Evolutionary conservation across 768 basidiomycete species (phyloP).

Genomic region (Russula olivacea): DNA sequence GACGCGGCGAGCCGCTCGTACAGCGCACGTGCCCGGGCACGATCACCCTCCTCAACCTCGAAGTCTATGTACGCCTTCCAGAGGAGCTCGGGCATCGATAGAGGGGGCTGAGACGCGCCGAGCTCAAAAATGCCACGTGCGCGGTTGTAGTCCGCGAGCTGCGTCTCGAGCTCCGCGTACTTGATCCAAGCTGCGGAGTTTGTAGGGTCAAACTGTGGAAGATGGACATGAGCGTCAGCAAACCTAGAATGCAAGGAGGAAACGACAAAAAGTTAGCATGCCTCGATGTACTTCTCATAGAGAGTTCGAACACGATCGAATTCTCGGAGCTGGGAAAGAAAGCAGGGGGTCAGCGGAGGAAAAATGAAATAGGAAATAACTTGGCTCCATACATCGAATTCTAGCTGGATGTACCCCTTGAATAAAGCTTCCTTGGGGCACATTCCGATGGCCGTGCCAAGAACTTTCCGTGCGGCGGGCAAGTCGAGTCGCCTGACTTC

Average conservation of each 20-base stretch:
- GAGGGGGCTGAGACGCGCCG: conserved; percentile 70
- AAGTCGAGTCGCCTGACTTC: conserved; percentile 83
- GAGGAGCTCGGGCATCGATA: conserved; percentile 92
- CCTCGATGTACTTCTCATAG: conserved; percentile 94
- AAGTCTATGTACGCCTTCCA: conserved; percentile 98
- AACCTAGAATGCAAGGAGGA: not conserved
- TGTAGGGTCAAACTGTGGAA: conserved; percentile 68
- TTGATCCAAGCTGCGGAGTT: conserved; percentile 95
- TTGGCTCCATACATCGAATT: conserved; percentile 63
- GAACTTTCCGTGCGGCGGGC: conserved; percentile 75
- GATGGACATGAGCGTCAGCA: not conserved
- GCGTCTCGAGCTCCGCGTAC: conserved; percentile 86
- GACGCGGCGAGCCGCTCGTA: conserved; percentile 83
- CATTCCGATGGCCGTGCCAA: conserved; percentile 91
- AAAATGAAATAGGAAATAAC: not conserved
- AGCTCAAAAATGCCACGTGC: conserved; percentile 94
- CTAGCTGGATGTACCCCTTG: conserved; percentile 92
- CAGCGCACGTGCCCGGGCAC: conserved; percentile 72
- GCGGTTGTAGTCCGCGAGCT: conserved; percentile 80
- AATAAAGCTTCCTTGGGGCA: conserved; percentile 94
- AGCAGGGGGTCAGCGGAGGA: not conserved
- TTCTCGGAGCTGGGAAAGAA: conserved; percentile 63
- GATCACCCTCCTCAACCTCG: conserved; percentile 89
- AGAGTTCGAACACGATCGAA: conserved; percentile 89
- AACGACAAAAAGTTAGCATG: conserved; percentile 30